Conservation (phyloP, 2,329 filamentous ascomycete genomes). For the Colletotrichum plurivorum region DNA sequence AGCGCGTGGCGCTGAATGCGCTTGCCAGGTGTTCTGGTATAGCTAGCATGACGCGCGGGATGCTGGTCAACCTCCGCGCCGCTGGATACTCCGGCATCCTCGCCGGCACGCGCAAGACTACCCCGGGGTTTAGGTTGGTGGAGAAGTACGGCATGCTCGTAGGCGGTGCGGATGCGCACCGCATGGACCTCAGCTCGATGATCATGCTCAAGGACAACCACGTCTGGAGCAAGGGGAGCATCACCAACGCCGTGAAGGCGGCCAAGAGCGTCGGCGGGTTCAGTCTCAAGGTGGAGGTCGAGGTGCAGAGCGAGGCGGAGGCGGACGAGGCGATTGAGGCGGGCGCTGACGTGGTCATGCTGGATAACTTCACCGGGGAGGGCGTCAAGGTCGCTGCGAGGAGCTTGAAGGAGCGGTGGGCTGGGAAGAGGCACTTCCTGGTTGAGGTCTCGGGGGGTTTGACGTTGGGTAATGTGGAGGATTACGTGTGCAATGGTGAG, state of each 20-base stretch:
- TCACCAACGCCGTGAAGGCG: constrained; percentile 86
- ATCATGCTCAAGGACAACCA: constrained; percentile 99
- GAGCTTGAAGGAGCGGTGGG: constrained; percentile 85
- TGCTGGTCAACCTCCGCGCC: constrained; percentile 69
- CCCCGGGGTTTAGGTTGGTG: constrained; percentile 92
- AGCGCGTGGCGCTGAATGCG: constrained; percentile 92
- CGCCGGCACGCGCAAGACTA: constrained; percentile 97
- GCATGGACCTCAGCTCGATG: constrained; percentile 94
- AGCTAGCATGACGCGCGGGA: constrained; percentile 75
- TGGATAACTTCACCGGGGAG: constrained; percentile 92
- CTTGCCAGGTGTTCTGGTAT: constrained; percentile 93
- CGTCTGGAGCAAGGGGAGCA: constrained; percentile 91
- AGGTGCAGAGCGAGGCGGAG: constrained; percentile 89
- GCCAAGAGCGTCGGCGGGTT: constrained; percentile 91
- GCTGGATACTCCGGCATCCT: constrained; percentile 86
- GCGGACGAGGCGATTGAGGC: constrained; percentile 92
- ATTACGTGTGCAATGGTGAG: constrained; percentile 82
- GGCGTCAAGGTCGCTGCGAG: constrained; percentile 82
- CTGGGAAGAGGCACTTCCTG: constrained; percentile 79
- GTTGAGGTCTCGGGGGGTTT: constrained; percentile 95
- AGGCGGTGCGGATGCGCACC: constrained; percentile 91
- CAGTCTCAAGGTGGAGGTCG: constrained; percentile 94
- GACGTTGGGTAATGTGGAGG: constrained; percentile 85
- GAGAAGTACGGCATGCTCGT: constrained; percentile 99
- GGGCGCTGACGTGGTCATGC: constrained; percentile 95